Evolutionary conservation across 2,329 filamentous ascomycete genomes (phyloP).

Genomic region (Pyricularia grisea): DNA sequence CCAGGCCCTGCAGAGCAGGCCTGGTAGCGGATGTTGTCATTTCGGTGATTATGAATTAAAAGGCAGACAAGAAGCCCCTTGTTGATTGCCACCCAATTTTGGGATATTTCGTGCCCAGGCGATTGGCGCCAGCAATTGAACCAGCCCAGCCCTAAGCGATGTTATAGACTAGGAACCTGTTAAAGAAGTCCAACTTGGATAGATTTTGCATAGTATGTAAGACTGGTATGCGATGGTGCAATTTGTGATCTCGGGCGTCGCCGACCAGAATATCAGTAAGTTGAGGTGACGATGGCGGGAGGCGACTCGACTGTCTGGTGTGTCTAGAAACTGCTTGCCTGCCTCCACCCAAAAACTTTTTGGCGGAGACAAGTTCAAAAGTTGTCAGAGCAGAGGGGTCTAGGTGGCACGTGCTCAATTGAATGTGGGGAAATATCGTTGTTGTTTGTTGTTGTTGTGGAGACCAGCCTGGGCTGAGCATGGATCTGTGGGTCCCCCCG

Average conservation of each 20-base stretch:
- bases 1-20: not conserved
- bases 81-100: not conserved
- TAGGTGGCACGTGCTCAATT: not conserved
- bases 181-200: not conserved
- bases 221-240: not conserved
- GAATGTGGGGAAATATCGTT: not conserved
- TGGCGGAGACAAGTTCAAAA: not conserved
- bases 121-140: not conserved
- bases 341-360: not conserved
- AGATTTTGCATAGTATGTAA: not conserved
- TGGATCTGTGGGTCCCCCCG: not conserved
- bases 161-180: not conserved
- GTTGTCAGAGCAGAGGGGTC: not conserved
- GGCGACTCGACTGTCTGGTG: not conserved
- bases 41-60: not conserved
- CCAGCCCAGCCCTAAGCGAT: conserved; percentile 1
- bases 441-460: not conserved
- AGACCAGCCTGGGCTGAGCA: not conserved
- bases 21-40: conserved; percentile 2
- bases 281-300: not conserved
- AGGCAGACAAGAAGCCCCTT: not conserved
- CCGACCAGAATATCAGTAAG: not conserved
- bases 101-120: not conserved
- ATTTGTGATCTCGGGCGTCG: not conserved
- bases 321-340: not conserved